Percentiles rank a stretch among this genome's conserved stretches.
Evolutionary conservation across 306 rosid genomes (phyloP).

Genomic region (Cucurbita maxima): DNA sequence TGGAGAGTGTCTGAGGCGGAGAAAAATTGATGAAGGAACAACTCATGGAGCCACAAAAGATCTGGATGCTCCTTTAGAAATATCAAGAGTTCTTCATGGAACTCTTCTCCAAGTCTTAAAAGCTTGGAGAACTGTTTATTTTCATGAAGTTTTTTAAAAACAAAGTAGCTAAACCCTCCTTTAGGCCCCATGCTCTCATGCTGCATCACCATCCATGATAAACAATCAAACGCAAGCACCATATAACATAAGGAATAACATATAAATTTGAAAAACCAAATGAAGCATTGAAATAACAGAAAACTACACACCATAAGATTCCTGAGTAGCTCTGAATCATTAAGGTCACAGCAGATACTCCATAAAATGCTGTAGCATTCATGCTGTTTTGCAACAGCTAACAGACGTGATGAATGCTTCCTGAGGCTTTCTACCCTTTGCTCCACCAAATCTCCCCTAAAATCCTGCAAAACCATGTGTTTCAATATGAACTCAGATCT

Average conservation of each 20-base stretch:
- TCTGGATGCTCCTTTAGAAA: conserved; percentile 69
- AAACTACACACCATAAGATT: conserved; percentile 58
- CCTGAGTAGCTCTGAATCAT: conserved; percentile 61
- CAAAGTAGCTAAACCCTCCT: conserved; percentile 83
- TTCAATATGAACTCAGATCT: conserved; percentile 17
- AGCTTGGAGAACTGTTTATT: conserved; percentile 69
- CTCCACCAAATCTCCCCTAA: conserved; percentile 32
- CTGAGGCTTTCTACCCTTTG: conserved; percentile 33
- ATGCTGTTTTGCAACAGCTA: conserved; percentile 71
- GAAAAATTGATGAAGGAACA: conserved; percentile 73
- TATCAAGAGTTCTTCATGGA: conserved; percentile 63
- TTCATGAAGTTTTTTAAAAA: conserved; percentile 53
- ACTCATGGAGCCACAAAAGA: conserved; percentile 91
- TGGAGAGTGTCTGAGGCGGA: conserved; percentile 88
- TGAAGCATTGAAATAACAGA: conserved; percentile 8
- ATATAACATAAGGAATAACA: not conserved
- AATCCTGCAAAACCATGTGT: conserved; percentile 38
- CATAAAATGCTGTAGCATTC: conserved; percentile 75
- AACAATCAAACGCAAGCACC: conserved; percentile 11
- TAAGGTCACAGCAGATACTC: conserved; percentile 69
- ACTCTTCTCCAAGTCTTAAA: conserved; percentile 92
- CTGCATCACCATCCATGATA: conserved; percentile 35
- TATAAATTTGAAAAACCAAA: conserved; percentile 1
- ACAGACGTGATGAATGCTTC: conserved; percentile 45
- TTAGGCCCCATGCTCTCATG: conserved; percentile 86